A percentile compares a stretch with the other conserved stretches of the same genome.
Evolutionary conservation across 768 basidiomycete genomes (phyloP).

Genomic region (Ephemerocybe angulata): DNA sequence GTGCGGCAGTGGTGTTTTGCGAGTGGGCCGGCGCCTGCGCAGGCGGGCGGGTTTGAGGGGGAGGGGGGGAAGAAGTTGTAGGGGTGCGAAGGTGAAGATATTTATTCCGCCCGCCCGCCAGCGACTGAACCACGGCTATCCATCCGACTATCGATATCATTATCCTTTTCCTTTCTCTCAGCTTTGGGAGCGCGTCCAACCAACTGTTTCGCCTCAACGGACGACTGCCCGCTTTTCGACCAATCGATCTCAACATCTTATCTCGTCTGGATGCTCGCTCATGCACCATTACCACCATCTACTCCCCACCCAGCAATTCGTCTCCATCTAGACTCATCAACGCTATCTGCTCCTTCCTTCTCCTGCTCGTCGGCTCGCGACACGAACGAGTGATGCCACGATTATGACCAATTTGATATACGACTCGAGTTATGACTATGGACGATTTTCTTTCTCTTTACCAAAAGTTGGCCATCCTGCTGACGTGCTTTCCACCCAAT

Average conservation of each 20-base stretch:
- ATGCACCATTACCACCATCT: conserved; percentile 13
- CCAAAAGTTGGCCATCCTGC: background rate
- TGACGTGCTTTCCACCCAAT: background rate
- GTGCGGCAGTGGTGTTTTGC: conserved; percentile 71
- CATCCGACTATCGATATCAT: background rate
- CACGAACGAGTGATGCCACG: no score
- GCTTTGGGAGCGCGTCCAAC: no score
- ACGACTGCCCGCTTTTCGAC: background rate
- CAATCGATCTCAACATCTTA: background rate
- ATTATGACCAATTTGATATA: no score
- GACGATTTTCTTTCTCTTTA: background rate
- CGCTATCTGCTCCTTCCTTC: conserved; percentile 12
- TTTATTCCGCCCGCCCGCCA: no score
- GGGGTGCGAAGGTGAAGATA: no score
- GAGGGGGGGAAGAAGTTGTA: background rate
- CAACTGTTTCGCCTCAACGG: background rate
- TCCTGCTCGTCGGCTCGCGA: no score
- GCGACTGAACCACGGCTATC: no score
- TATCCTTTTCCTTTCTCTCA: background rate
- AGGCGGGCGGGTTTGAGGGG: conserved; percentile 6
- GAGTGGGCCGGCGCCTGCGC: conserved; percentile 27
- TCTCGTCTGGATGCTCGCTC: background rate
- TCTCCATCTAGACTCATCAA: conserved; percentile 7
- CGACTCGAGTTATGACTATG: background rate
- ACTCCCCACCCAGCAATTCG: conserved; percentile 7